Evolutionary conservation across 192 early-diverging fungal genomes (phyloP).

Genomic region (Kickxella alabastrina): DNA sequence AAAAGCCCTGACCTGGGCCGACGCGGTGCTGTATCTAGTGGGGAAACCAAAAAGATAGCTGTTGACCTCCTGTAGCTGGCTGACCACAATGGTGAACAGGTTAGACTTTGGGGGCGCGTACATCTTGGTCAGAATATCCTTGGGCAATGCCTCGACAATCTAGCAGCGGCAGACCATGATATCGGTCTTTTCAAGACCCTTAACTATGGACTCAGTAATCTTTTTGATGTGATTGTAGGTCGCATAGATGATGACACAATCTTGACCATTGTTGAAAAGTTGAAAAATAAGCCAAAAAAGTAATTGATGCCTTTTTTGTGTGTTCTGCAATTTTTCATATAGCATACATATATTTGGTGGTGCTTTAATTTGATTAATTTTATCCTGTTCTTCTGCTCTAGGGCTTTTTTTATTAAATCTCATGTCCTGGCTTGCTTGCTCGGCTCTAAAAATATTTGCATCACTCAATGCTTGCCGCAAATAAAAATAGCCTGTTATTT

Average conservation of each 20-base stretch:
- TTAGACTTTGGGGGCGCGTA: conserved; percentile 56
- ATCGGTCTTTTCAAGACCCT: conserved; percentile 58
- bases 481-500: too few relatives aligned
- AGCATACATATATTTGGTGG: too few relatives aligned
- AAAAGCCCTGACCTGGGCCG: conserved; percentile 78
- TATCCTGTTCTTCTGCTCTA: too few relatives aligned
- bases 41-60: conserved; percentile 68
- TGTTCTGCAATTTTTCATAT: too few relatives aligned
- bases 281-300: too few relatives aligned
- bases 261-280: conserved; percentile 19
- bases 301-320: neutral
- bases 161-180: conserved; percentile 54
- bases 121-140: conserved; percentile 70
- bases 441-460: too few relatives aligned
- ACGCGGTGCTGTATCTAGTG: conserved; percentile 64
- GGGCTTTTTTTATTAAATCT: too few relatives aligned
- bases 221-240: conserved; percentile 69
- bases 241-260: conserved; percentile 69
- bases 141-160: conserved; percentile 60
- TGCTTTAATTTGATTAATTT: too few relatives aligned
- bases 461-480: too few relatives aligned
- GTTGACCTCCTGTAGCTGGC: conserved; percentile 58
- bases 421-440: too few relatives aligned
- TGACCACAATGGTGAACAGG: conserved; percentile 55
- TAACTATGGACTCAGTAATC: conserved; percentile 58